These are phyloP conservation scores for Eragrostis nindensis DNA, from an alignment of 176 grass and related monocot species.

Conservation along the genomic window DNA sequence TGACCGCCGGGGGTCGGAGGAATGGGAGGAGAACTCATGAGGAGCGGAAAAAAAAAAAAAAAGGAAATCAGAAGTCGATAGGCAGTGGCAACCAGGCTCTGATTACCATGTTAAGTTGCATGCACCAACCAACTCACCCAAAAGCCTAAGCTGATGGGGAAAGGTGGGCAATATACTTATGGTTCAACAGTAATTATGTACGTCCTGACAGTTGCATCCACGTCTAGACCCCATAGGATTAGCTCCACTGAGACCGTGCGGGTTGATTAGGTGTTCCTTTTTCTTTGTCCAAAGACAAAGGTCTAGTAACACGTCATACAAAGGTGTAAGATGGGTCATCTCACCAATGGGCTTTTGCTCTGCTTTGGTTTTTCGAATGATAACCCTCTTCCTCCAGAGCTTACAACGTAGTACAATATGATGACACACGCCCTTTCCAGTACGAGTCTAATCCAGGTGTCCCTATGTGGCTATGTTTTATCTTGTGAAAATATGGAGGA, in stretches of 20 bases:
- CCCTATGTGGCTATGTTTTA: not conserved
- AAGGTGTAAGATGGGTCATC: too few relatives aligned
- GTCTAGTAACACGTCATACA: not conserved
- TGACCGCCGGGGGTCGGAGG: too few relatives aligned
- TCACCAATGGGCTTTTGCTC: not conserved
- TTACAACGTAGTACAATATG: not conserved
- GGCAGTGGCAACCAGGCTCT: too few relatives aligned
- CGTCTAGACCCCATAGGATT: not conserved
- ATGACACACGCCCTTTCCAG: not conserved
- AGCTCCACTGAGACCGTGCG: not conserved
- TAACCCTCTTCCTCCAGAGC: not conserved
- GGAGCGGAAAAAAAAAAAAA: too few relatives aligned
- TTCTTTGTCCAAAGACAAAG: not conserved
- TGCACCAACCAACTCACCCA: too few relatives aligned
- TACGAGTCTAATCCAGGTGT: not conserved
- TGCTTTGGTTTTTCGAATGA: not conserved
- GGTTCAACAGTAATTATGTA: too few relatives aligned
- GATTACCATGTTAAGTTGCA: too few relatives aligned
- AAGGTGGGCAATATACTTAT: not conserved
- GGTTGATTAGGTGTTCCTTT: not conserved
- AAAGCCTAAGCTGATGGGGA: too few relatives aligned
- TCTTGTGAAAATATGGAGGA: not conserved
- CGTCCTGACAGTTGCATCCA: not conserved
- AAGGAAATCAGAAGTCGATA: too few relatives aligned
- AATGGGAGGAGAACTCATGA: too few relatives aligned